Base-by-base conservation (phyloP, 441 rosid genomes). In the Gossypium davidsonii region DNA sequence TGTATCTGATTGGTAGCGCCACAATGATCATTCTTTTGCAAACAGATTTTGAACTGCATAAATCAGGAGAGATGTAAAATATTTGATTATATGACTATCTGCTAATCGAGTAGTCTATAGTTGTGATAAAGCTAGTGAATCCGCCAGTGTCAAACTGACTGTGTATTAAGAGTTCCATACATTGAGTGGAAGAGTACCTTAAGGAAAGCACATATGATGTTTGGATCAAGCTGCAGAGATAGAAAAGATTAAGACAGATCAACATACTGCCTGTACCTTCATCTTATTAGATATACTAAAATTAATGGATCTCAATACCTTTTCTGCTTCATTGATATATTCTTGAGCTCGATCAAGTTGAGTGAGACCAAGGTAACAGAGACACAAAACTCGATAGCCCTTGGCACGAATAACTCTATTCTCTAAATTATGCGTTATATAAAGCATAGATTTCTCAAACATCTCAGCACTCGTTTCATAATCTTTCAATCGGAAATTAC, bases 381-480 rank as follows among this genome's bases (percentile, higher is more conserved):
- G 95, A 80, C 97, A 87, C 83, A 94, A 79, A 75, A 92, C 97
- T 83, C 98, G 89, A 78, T 89, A 94, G 15, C 99, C 93, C 86
- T 92, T 92, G 67, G 98, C 99, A 73, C 98, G 85, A 72, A 85
- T 82, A 74, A 70, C 83, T 85, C 87, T 89, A 73, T 83, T 88
- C 67, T 91, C 97, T 10, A 83, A 58, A 76, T 86, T 84, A 80
- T 81, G 79, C 31, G 99, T 89, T 73, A 89, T 80, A 79, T 92
- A 94, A 58, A 94, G 98, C 89, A 94, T 83, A 9, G 99, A 87
- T 78, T 91, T 94, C 87, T 94, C 99, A 71, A 87, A 94, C 87
- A 92, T 82, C 82, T 87, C 93, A 61, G 97, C 97, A 76, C 96
- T 85, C 65, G 83, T 86, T 79, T 79, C 88, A 78, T 86, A 94